Evolutionary conservation across 1,284 basidiomycete genomes (phyloP), one percentile per base, ranked within the genome.

Genomic region (Termitomyces sp.): DNA sequence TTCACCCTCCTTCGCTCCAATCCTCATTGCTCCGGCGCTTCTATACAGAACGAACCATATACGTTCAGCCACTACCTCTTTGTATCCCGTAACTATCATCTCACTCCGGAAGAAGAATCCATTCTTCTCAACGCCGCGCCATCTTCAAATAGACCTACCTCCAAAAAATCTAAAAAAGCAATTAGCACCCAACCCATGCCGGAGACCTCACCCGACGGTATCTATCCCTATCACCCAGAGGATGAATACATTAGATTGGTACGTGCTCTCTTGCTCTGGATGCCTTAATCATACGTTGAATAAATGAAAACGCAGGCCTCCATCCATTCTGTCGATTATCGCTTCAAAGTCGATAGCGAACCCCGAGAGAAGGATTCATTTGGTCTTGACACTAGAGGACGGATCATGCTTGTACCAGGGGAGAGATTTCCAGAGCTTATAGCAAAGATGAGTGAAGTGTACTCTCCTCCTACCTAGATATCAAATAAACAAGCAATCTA

Each of bases 151-250:
- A 72, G 63, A 60, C 24, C 74, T 65, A 59, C 67, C 64, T 30
- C 75, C 71, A 62, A 73, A 34, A 63, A 66, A 31, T 67, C 67
- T 2, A 64, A 65, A 47, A 70, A 68, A 53, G 59, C 67, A 44
- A 24, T 33, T 2, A 58, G 53, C 31, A 57, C 59, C 45, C 62
- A 63, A 46, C 59, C 62, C 21, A 60, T 59, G 24, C 65, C 61
- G 21, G 55, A 52, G 46, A 62, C 67, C 5, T 72, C 76, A 9
- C 62, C 63, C 0, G 78, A 79, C 49, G 83, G 81, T 0, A 69
- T 84, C 6, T 90, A 85, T 64, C 73, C 83, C 0, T 95, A 92
- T 73, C 94, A 97, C 66, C 86, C 89, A 0, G 94, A 97, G 68
- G 94, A 96, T 68, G 86, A 87, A 49, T 75, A 77, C 51, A 84